Conservation (phyloP, 345 rosid genomes). For the Arabidopsis arenosa region DNA sequence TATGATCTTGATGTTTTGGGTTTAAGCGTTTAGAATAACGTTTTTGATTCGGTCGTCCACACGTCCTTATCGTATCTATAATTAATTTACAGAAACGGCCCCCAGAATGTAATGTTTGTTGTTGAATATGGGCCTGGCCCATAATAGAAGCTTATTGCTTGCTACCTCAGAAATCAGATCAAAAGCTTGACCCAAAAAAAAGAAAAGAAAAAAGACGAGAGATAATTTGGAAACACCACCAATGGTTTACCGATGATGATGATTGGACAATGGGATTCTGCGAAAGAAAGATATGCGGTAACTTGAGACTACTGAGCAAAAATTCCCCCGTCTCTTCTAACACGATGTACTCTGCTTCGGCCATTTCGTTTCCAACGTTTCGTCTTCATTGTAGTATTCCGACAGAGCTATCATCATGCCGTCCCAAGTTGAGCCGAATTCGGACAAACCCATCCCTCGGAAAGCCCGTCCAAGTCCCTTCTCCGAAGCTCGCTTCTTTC, state of each 20-base stretch:
- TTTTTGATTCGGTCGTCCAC: conserved; percentile 11
- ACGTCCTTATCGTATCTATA: background rate
- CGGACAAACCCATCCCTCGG: conserved; percentile 33
- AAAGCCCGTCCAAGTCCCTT: conserved; percentile 34
- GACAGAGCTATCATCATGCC: conserved; percentile 13
- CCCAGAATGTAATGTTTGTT: background rate
- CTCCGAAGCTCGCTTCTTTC: conserved; percentile 41
- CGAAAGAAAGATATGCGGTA: background rate
- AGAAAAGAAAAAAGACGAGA: too few species aligned
- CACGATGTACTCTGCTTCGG: conserved; percentile 30
- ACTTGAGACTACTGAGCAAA: conserved; percentile 6
- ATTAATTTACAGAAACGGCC: background rate
- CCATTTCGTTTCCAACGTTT: conserved; percentile 36
- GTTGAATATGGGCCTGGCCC: conserved; percentile 29
- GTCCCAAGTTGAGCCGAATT: conserved; percentile 19
- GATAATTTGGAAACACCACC: too few species aligned
- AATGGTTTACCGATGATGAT: too few species aligned
- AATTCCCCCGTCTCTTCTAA: background rate
- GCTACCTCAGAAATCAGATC: too few species aligned
- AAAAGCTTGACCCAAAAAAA: too few species aligned
- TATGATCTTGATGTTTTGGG: conserved; percentile 10
- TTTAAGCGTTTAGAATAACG: background rate
- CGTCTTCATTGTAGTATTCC: conserved; percentile 27
- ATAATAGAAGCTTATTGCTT: background rate
- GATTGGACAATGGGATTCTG: too few species aligned